Percentiles rank a stretch among this genome's conserved stretches.
These are phyloP conservation scores for Candida dajiaensis DNA, from an alignment of 805 yeast species.

Conservation along the genomic window DNA sequence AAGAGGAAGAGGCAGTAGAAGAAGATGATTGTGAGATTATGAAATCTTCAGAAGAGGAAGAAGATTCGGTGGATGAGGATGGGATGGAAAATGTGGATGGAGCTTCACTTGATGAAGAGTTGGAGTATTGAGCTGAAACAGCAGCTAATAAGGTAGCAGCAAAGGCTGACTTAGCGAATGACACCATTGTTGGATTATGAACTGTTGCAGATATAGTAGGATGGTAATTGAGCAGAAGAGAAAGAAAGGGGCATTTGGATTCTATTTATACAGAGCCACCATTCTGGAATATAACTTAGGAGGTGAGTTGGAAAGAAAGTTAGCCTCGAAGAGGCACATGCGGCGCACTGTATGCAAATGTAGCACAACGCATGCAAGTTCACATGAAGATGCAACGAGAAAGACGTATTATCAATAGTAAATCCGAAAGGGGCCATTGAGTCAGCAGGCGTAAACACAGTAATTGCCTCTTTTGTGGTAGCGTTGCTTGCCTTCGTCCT, in stretches of 20 bases:
- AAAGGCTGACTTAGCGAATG: conserved; percentile 9
- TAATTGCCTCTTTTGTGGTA: background rate
- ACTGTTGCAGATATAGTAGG: no score
- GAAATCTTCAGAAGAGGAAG: conserved; percentile 14
- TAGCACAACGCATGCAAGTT: background rate
- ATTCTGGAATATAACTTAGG: background rate
- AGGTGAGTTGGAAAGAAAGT: background rate
- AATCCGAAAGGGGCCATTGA: background rate
- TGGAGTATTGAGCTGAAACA: conserved; percentile 6
- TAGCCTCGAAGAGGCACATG: background rate
- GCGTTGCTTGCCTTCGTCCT: no score
- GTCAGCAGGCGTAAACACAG: background rate
- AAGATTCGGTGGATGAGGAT: conserved; percentile 9
- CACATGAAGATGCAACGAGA: background rate
- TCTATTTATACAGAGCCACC: background rate
- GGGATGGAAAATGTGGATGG: conserved; percentile 8
- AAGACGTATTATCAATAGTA: background rate
- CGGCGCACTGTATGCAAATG: background rate
- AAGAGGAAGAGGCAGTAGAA: conserved; percentile 7
- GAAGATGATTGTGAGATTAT: conserved; percentile 17
- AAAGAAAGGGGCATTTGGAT: background rate
- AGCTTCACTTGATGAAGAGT: conserved; percentile 7
- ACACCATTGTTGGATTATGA: conserved; percentile 7
- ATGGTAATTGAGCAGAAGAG: no score
- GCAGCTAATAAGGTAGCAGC: conserved; percentile 9